Evolutionary conservation across 129 eudicot genomes (phyloP).

Genomic region (Saposhnikovia divaricata): DNA sequence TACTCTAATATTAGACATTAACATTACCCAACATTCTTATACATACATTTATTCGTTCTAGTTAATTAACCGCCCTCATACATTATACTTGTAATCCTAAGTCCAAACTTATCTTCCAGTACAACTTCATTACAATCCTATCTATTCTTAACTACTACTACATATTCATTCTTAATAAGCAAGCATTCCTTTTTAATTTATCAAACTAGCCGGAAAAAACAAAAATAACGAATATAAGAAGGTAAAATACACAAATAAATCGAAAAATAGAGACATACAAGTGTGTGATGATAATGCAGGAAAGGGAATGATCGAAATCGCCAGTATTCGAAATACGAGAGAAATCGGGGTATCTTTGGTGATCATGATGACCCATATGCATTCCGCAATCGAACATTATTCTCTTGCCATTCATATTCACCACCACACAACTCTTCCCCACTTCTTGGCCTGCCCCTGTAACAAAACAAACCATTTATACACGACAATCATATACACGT

Average conservation of each 20-base stretch:
- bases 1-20: not conserved
- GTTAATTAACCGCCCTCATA: not conserved
- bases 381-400: constrained; percentile 97
- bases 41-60: not conserved
- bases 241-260: not conserved
- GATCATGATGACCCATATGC: constrained; percentile 83
- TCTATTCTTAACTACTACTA: too few relatives aligned
- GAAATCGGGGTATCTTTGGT: constrained; percentile 81
- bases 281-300: constrained; percentile 80
- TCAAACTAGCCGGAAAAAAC: not conserved
- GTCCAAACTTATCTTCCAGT: not conserved
- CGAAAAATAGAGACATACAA: constrained; percentile 33
- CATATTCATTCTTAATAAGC: too few relatives aligned
- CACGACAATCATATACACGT: too few relatives aligned
- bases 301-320: constrained; percentile 43
- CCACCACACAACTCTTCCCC: constrained; percentile 92
- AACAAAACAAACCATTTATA: not conserved
- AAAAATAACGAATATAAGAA: not conserved
- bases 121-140: not conserved
- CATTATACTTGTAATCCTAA: not conserved
- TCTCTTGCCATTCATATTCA: constrained; percentile 63
- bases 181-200: not conserved
- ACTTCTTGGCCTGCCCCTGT: constrained; percentile 98
- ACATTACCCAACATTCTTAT: not conserved
- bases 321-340: constrained; percentile 61